Evolutionary conservation across 805 yeast species (phyloP).

Genomic region (Kodamaea lidongshanica): DNA sequence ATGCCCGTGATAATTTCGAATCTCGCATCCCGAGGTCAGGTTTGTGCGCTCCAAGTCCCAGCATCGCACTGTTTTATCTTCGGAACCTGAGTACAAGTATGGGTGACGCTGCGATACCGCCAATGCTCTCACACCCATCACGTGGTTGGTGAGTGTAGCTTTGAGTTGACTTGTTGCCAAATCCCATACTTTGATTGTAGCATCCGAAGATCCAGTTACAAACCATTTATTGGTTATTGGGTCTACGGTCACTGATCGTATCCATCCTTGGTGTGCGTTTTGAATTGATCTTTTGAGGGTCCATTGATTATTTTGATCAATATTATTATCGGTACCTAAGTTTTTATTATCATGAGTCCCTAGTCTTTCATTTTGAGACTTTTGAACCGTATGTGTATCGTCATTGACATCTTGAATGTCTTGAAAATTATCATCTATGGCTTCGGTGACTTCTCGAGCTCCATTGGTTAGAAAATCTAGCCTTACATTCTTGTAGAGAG

Average conservation of each 20-base stretch:
- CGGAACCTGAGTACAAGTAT: slow-evolving; percentile 85
- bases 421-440: too few relatives aligned
- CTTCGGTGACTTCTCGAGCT: too few relatives aligned
- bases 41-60: slow-evolving; percentile 92
- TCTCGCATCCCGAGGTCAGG: slow-evolving; percentile 43
- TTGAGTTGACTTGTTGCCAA: slow-evolving; percentile 62
- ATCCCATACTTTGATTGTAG: slow-evolving; percentile 90
- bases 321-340: too few relatives aligned
- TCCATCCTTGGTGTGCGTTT: slow-evolving; percentile 90
- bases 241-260: slow-evolving; percentile 72
- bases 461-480: slow-evolving; percentile 18
- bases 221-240: slow-evolving; percentile 82
- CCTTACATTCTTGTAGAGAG: slow-evolving; percentile 24
- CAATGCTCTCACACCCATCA: slow-evolving; percentile 79
- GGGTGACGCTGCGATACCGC: slow-evolving; percentile 73
- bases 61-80: slow-evolving; percentile 86
- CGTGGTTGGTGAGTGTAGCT: slow-evolving; percentile 82
- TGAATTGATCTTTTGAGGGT: slow-evolving; percentile 63
- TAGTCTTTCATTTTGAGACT: too few relatives aligned
- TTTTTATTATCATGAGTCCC: too few relatives aligned
- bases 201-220: slow-evolving; percentile 85
- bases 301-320: too few relatives aligned
- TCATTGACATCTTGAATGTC: too few relatives aligned
- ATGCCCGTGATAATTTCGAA: slow-evolving; percentile 92
- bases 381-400: too few relatives aligned